Evolutionary conservation across 2,329 filamentous ascomycete genomes (phyloP).

Genomic region (Penicillium sp.): DNA sequence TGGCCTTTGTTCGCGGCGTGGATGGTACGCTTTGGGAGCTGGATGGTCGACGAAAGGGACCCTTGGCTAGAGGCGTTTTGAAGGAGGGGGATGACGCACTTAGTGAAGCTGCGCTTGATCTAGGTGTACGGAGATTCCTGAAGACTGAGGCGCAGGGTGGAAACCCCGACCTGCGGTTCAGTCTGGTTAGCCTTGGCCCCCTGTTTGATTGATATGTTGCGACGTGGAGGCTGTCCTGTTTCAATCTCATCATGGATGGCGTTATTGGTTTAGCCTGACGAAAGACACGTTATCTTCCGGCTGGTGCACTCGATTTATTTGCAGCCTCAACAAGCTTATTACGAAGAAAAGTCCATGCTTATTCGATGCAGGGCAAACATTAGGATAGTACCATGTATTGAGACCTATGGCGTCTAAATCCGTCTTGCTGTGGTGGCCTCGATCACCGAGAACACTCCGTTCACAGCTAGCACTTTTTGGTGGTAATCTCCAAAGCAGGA

Average conservation of each 20-base stretch:
- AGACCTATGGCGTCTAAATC: no score
- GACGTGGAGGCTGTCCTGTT: not conserved
- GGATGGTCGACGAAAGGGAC: slow-evolving; percentile 73
- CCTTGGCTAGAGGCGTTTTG: slow-evolving; percentile 67
- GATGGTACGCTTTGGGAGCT: slow-evolving; percentile 78
- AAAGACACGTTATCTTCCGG: not conserved
- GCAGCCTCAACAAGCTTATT: not conserved
- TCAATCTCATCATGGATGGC: not conserved
- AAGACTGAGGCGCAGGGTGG: slow-evolving; percentile 59
- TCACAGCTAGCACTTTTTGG: not conserved
- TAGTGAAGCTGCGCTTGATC: slow-evolving; percentile 71
- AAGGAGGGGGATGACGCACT: slow-evolving; percentile 68
- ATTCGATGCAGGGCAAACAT: not conserved
- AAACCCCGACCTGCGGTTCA: slow-evolving; percentile 61
- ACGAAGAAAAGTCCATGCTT: not conserved
- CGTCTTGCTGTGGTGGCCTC: no score
- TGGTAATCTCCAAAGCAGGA: not conserved
- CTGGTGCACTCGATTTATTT: not conserved
- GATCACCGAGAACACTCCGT: not conserved
- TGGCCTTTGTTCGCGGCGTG: slow-evolving; percentile 81
- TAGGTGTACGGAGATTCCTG: slow-evolving; percentile 67
- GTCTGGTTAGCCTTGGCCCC: slow-evolving; percentile 62
- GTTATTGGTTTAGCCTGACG: slow-evolving; percentile 4
- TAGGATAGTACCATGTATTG: not conserved
- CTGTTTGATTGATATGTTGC: slow-evolving; percentile 48